phyloP scores from a whole-genome alignment of 129 eudicot species.

The Kitagawia praeruptora region DNA sequence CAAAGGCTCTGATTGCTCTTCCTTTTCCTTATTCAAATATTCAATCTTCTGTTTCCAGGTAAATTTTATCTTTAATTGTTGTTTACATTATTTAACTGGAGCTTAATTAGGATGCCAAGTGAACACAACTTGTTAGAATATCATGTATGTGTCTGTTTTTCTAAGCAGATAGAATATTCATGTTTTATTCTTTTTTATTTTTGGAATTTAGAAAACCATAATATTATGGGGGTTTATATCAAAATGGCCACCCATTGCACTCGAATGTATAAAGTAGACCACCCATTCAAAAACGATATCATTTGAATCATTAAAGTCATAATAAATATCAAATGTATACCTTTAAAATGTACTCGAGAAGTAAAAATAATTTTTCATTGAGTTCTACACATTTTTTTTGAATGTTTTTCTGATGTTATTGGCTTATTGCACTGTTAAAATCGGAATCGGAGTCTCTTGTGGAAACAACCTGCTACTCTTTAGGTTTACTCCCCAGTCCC shows the following conservation, averaged over 20 bases:
- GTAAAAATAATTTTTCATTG: no score
- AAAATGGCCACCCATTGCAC: no score
- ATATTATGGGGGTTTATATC: no score
- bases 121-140: background rate
- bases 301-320: no score
- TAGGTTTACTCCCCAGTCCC: background rate
- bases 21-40: constrained; percentile 10
- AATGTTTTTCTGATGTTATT: background rate
- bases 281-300: no score
- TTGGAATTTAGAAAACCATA: background rate
- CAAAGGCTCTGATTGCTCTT: constrained; percentile 16
- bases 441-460: background rate
- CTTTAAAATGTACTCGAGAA: no score
- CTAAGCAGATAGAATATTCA: background rate
- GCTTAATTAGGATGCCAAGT: background rate
- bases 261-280: no score
- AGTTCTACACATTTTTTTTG: no score
- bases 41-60: constrained; percentile 32
- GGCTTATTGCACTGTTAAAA: no score
- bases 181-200: background rate
- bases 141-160: background rate
- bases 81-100: no score
- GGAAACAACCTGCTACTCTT: background rate
- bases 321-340: no score
- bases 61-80: background rate